These are phyloP conservation scores for Earliella scabrosa DNA, from an alignment of 1,284 basidiomycete genomes.

Conservation along the genomic window DNA sequence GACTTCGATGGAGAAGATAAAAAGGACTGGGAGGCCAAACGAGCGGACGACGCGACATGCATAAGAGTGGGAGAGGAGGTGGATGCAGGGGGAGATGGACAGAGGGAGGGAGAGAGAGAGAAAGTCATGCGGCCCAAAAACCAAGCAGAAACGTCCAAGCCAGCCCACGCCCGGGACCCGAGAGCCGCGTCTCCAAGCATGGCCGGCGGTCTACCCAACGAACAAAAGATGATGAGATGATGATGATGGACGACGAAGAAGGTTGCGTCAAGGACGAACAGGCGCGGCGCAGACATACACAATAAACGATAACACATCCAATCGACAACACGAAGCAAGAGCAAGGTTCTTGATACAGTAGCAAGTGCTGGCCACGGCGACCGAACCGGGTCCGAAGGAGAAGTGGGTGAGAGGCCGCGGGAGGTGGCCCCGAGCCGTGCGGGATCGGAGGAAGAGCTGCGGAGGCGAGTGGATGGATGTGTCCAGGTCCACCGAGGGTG, in stretches of 20 bases:
- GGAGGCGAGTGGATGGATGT: constrained; percentile 9
- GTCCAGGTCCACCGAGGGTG: constrained; percentile 13
- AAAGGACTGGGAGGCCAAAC: too few species aligned
- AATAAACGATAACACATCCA: constrained; percentile 21
- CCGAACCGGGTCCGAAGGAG: neutral
- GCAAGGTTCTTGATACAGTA: constrained; percentile 17
- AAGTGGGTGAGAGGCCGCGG: neutral
- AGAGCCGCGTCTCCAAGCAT: constrained; percentile 5
- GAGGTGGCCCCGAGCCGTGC: constrained; percentile 15
- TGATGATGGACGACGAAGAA: constrained; percentile 5
- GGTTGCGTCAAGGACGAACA: constrained; percentile 4
- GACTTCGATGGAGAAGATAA: too few species aligned
- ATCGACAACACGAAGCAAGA: constrained; percentile 11
- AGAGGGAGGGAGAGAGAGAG: too few species aligned
- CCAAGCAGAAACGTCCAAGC: constrained; percentile 11
- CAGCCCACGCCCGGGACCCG: neutral
- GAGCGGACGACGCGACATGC: too few species aligned
- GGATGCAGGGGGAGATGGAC: neutral
- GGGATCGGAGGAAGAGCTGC: constrained; percentile 12
- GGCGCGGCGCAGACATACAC: constrained; percentile 21
- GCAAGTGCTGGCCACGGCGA: neutral
- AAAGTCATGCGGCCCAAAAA: constrained; percentile 6
- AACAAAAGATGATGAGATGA: constrained; percentile 3
- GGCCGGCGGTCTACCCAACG: constrained; percentile 16
- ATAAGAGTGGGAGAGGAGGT: neutral